Conservation (phyloP, 2,329 filamentous ascomycete genomes). For the Neurospora sp. region DNA sequence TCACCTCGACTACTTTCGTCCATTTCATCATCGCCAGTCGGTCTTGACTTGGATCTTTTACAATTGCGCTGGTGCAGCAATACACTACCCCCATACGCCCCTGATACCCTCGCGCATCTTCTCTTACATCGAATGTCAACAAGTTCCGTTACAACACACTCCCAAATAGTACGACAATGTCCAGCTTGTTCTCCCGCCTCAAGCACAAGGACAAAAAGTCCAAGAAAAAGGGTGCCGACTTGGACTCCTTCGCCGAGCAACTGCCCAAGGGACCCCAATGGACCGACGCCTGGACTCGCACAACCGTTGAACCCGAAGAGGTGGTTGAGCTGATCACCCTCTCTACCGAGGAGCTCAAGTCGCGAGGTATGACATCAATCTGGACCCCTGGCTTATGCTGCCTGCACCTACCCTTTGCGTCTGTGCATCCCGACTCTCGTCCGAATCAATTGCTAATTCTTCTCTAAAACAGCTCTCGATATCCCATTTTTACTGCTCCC, state of each 20-base stretch:
- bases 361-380: slow-evolving; percentile 56
- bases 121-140: slow-evolving; percentile 2
- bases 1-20: not conserved
- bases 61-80: not conserved
- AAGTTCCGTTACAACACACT: not conserved
- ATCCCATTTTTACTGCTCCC: slow-evolving; percentile 88
- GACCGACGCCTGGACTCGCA: slow-evolving; percentile 81
- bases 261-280: slow-evolving; percentile 64
- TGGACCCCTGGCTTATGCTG: slow-evolving; percentile 13
- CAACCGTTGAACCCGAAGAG: slow-evolving; percentile 77
- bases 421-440: not conserved
- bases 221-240: slow-evolving; percentile 57
- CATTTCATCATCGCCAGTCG: not conserved
- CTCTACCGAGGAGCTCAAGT: slow-evolving; percentile 87
- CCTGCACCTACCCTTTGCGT: slow-evolving; percentile 17
- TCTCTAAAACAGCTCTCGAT: slow-evolving; percentile 57
- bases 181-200: slow-evolving; percentile 52
- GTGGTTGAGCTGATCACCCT: slow-evolving; percentile 76
- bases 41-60: not conserved
- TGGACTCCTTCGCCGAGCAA: slow-evolving; percentile 39
- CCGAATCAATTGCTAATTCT: slow-evolving; percentile 6
- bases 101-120: not conserved
- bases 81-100: not conserved
- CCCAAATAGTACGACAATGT: slow-evolving; percentile 31
- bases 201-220: slow-evolving; percentile 64